Evolutionary conservation across 306 rosid genomes (phyloP).

Genomic region (Styphnolobium japonicum): DNA sequence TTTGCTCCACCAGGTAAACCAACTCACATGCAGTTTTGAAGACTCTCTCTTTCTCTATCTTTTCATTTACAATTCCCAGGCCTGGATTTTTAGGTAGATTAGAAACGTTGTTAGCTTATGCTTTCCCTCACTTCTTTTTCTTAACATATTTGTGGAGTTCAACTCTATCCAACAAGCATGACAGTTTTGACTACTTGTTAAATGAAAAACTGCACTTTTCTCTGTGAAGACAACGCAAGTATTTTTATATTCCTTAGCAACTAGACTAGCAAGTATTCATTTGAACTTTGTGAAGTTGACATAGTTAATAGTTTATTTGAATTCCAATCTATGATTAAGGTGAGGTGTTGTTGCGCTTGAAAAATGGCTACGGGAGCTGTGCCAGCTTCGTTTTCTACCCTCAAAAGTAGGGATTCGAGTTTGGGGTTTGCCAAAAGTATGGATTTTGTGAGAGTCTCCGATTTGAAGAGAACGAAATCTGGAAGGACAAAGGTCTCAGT

Average conservation of each 20-base stretch:
- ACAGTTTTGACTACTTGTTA: background rate
- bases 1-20: constrained; percentile 23
- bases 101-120: background rate
- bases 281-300: constrained; percentile 12
- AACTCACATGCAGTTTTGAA: background rate
- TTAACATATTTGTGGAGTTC: background rate
- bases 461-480: constrained; percentile 53
- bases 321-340: constrained; percentile 37
- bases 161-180: background rate
- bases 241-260: background rate
- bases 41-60: background rate
- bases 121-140: background rate
- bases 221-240: background rate
- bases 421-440: constrained; percentile 67
- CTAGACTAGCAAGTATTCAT: too few relatives aligned
- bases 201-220: background rate
- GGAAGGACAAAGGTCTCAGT: constrained; percentile 58
- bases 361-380: constrained; percentile 78
- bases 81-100: constrained; percentile 10
- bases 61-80: background rate
- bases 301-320: too few relatives aligned
- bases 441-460: constrained; percentile 74
- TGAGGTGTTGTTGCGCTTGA: constrained; percentile 19
- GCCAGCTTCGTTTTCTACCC: constrained; percentile 60
- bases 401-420: constrained; percentile 61